These are phyloP conservation scores for Coemansia sp. DNA, from an alignment of 192 early-diverging fungal genomes.

Conservation along the genomic window DNA sequence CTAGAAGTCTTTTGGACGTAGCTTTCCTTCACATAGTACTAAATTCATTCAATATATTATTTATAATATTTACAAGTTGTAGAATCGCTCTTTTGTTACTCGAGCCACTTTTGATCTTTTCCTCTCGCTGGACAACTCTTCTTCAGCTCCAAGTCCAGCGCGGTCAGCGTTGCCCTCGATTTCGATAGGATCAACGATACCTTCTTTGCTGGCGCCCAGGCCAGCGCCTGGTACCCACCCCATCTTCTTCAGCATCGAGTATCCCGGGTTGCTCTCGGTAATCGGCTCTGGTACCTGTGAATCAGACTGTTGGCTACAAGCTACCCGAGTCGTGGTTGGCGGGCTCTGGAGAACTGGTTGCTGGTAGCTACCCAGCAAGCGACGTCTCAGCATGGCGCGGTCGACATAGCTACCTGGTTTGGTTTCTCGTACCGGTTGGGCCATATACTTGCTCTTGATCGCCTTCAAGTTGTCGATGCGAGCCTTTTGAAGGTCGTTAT, in stretches of 20 bases:
- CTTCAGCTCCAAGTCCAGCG: conserved; percentile 28
- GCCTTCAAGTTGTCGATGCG: conserved; percentile 25
- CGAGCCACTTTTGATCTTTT: conserved; percentile 13
- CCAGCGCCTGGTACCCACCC: conserved; percentile 51
- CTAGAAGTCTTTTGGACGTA: too few relatives aligned
- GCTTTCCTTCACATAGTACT: not conserved
- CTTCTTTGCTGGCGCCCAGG: conserved; percentile 30
- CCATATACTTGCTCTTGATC: conserved; percentile 27
- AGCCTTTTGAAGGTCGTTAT: conserved; percentile 14
- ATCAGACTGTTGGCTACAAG: not conserved
- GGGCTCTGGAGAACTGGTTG: not conserved
- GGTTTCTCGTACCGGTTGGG: not conserved
- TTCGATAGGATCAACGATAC: conserved; percentile 31
- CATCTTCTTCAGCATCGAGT: conserved; percentile 39
- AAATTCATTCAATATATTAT: not conserved
- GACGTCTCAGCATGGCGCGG: conserved; percentile 26
- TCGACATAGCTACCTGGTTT: conserved; percentile 22
- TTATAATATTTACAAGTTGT: not conserved
- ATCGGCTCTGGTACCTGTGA: conserved; percentile 1
- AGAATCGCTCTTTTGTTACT: conserved; percentile 38
- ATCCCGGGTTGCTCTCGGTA: conserved; percentile 30
- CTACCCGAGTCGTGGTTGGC: not conserved
- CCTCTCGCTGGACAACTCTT: conserved; percentile 6
- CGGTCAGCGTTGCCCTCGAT: conserved; percentile 23
- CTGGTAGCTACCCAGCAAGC: conserved; percentile 8